Base-by-base conservation (phyloP, 2,329 filamentous ascomycete species). In the Fusarium sp. region DNA sequence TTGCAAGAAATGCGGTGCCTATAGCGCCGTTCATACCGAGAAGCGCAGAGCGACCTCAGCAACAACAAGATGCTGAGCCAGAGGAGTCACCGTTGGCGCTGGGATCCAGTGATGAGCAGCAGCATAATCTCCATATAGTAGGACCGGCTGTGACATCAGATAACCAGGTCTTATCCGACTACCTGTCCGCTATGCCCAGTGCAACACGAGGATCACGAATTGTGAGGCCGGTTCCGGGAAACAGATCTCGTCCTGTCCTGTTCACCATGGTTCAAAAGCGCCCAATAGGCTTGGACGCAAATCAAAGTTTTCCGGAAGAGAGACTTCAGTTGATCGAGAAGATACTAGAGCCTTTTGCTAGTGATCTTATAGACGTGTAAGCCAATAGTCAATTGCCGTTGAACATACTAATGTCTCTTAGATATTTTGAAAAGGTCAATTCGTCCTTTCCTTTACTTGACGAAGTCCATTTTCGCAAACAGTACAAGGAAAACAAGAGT, bases 381-480 rank as follows among this genome's bases (percentile, higher is more conserved):
- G 81, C 73, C 14, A 4, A 2, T 21, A 6, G 4, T 18, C 18
- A 19, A 23, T 6, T 7, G 3, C 2, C 6, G 49, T 14, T 14
- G 1, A 34, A 60, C 37, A 7, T 41, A 59, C 61, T 75, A n/a
- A 74, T 28, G 1, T 41, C 13, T 7, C 3, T 6, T 5, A 74
- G 72, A 2, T 75, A 74, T 14, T 75, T 75, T 11, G 53, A 66
- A 11, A 74, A 85, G 57, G 83, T 86, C 41, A 88, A 90, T 73
- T 79, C 80, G n/a, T 88, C 86, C n/a, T 87, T 90, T 62, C 89
- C 88, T 0, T 79, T 90, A 4, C 81, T 90, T 10, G 87, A 90
- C 62, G 84, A 87, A 44, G 76, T 81, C 4, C 81, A 83, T 1
- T 88, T 90, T 58, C 81, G 84, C 62, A 80, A 81, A 13, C 83